Conservation (phyloP, 2,329 filamentous ascomycete species). For the Leptodontidium sp. region DNA sequence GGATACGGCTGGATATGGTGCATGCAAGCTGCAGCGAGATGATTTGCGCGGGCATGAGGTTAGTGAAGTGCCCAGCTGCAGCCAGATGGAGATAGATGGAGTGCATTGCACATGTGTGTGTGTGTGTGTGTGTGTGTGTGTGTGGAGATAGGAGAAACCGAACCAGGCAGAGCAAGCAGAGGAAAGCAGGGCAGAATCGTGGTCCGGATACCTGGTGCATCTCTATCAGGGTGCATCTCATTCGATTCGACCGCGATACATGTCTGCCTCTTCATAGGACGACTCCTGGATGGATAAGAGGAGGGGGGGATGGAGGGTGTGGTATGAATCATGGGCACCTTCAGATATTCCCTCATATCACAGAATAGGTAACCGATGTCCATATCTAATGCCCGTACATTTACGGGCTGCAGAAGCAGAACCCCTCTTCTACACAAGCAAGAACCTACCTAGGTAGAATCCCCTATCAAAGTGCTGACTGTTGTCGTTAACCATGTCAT, state of each 20-base stretch:
- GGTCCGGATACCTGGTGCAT: not conserved
- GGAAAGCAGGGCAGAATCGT: not conserved
- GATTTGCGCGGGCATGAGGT: conserved; percentile 15
- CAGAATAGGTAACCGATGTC: not conserved
- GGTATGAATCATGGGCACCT: not conserved
- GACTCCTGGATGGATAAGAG: not conserved
- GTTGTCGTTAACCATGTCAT: conserved; percentile 4
- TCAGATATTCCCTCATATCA: not conserved
- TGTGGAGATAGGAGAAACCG: not conserved
- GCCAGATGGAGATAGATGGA: not conserved
- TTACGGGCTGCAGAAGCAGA: not conserved
- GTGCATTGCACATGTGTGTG: not conserved
- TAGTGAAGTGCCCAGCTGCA: not conserved
- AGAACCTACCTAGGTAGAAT: not conserved
- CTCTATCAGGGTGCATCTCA: not conserved
- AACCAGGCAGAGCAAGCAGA: not conserved
- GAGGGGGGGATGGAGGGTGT: not conserved
- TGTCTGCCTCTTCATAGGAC: not conserved
- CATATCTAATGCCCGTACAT: not conserved
- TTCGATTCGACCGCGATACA: not conserved
- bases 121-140: too few species aligned
- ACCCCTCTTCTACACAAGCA: not conserved
- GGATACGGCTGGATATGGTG: not conserved
- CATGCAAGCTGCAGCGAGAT: not conserved
- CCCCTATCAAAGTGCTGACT: not conserved